phyloP scores from a whole-genome alignment of 2,329 filamentous ascomycete species.

The Cladobotryum mycophilum region DNA sequence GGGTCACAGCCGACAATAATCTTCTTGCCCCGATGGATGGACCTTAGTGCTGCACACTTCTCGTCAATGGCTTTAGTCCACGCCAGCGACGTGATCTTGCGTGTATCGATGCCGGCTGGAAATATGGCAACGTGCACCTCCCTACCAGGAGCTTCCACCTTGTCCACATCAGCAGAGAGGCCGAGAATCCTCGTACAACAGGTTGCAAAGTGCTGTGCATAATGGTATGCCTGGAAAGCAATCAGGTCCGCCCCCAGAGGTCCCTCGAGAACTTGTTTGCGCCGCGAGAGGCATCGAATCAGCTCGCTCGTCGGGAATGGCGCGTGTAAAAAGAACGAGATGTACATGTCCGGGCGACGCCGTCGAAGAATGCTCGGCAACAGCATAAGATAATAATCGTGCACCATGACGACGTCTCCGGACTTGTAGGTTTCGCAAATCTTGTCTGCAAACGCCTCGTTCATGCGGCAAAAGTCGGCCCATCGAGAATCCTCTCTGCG shows the following conservation, averaged over 20 bases:
- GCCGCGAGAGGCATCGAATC: constrained; percentile 74
- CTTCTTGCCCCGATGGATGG: constrained; percentile 76
- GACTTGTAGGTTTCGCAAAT: constrained; percentile 84
- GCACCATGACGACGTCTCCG: constrained; percentile 83
- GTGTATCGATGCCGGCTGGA: constrained; percentile 66
- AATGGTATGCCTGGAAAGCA: constrained; percentile 90
- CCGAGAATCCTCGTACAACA: constrained; percentile 85
- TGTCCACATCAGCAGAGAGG: constrained; percentile 73
- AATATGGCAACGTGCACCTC: background rate
- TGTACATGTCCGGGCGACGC: constrained; percentile 78
- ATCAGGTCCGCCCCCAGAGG: constrained; percentile 85
- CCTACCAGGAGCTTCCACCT: constrained; percentile 71
- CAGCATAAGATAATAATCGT: constrained; percentile 89
- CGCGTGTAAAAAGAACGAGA: constrained; percentile 87
- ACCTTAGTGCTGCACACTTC: constrained; percentile 64
- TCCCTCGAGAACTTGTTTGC: constrained; percentile 84
- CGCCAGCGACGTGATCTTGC: constrained; percentile 65
- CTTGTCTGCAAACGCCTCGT: constrained; percentile 81
- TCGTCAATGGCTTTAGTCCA: constrained; percentile 65
- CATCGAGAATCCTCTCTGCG: constrained; percentile 72
- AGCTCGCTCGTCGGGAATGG: constrained; percentile 96
- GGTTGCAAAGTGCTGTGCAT: constrained; percentile 86
- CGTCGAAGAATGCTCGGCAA: constrained; percentile 83
- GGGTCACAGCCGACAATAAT: constrained; percentile 90
- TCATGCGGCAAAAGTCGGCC: constrained; percentile 91